A percentile compares a stretch with the other conserved stretches of the same genome.
These are phyloP conservation scores for Rutstroemia sp. DNA, from an alignment of 2,329 filamentous ascomycete genomes.

Conservation along the genomic window DNA sequence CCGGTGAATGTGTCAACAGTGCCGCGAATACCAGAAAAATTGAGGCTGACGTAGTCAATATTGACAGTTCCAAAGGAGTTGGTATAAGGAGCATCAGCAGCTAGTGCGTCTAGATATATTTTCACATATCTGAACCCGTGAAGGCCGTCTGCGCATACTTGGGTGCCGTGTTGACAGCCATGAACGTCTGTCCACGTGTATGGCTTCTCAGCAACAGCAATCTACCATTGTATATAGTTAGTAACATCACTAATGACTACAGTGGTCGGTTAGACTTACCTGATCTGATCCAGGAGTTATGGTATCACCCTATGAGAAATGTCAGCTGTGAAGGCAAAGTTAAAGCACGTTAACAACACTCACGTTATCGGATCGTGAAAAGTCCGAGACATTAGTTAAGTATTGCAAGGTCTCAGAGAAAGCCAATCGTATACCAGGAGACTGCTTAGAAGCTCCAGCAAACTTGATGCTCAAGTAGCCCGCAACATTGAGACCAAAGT, in stretches of 20 bases:
- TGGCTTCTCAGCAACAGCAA: constrained; percentile 36
- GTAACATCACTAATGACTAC: not conserved
- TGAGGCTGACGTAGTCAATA: constrained; percentile 37
- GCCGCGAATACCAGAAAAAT: constrained; percentile 39
- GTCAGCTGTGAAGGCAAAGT: constrained; percentile 6
- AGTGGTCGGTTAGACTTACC: constrained; percentile 20
- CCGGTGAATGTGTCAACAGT: constrained; percentile 42
- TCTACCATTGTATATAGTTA: constrained; percentile 25
- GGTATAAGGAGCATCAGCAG: constrained; percentile 38
- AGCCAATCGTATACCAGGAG: constrained; percentile 37
- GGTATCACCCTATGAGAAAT: constrained; percentile 25
- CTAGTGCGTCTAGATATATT: constrained; percentile 39
- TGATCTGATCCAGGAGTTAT: constrained; percentile 43
- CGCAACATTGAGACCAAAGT: constrained; percentile 42
- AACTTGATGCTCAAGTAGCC: constrained; percentile 39
- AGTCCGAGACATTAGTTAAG: constrained; percentile 39
- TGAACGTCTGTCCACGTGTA: constrained; percentile 40
- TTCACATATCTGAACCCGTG: constrained; percentile 47
- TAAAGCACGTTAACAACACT: constrained; percentile 1
- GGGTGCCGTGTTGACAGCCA: constrained; percentile 35
- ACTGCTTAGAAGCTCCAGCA: constrained; percentile 26
- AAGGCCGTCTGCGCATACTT: constrained; percentile 44
- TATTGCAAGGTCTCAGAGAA: constrained; percentile 43
- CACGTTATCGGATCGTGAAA: constrained; percentile 41
- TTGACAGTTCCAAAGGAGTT: constrained; percentile 35